Percentiles rank a stretch among this genome's conserved stretches.
Evolutionary conservation across 1,139 yeast genomes (phyloP).

Genomic region (Eremothecium sinecaudum): DNA sequence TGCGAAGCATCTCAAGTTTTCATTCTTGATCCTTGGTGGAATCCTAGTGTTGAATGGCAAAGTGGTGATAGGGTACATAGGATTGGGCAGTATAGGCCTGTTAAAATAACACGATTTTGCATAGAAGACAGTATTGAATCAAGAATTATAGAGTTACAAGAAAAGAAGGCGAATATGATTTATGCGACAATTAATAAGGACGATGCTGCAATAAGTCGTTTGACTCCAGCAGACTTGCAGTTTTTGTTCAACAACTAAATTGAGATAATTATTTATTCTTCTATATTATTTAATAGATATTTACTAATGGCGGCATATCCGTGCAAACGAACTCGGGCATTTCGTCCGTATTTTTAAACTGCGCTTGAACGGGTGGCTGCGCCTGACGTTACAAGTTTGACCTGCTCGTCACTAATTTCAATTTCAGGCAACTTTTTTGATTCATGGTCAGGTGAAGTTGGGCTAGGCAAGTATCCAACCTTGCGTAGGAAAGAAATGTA

Average conservation of each 20-base stretch:
- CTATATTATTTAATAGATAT: too few relatives aligned
- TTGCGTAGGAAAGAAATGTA: constrained; percentile 72
- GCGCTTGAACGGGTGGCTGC: constrained; percentile 76
- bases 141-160: constrained; percentile 89
- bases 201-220: constrained; percentile 75
- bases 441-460: constrained; percentile 35
- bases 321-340: too few relatives aligned
- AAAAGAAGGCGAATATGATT: constrained; percentile 95
- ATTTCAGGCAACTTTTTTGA: constrained; percentile 47
- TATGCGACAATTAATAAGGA: constrained; percentile 91
- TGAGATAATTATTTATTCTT: background rate
- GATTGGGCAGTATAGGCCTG: constrained; percentile 93
- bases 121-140: constrained; percentile 95
- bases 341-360: constrained; percentile 7
- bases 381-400: constrained; percentile 59
- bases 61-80: constrained; percentile 97
- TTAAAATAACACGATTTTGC: constrained; percentile 83
- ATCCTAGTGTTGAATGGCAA: constrained; percentile 97
- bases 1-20: constrained; percentile 97
- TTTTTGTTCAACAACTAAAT: constrained; percentile 69
- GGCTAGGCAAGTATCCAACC: constrained; percentile 66
- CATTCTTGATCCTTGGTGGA: constrained; percentile 98
- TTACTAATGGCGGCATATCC: too few relatives aligned
- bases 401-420: constrained; percentile 46
- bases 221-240: constrained; percentile 90